These are phyloP conservation scores for Blastobotrys indianensis DNA, from an alignment of 1,139 yeast genomes.

Conservation along the genomic window DNA sequence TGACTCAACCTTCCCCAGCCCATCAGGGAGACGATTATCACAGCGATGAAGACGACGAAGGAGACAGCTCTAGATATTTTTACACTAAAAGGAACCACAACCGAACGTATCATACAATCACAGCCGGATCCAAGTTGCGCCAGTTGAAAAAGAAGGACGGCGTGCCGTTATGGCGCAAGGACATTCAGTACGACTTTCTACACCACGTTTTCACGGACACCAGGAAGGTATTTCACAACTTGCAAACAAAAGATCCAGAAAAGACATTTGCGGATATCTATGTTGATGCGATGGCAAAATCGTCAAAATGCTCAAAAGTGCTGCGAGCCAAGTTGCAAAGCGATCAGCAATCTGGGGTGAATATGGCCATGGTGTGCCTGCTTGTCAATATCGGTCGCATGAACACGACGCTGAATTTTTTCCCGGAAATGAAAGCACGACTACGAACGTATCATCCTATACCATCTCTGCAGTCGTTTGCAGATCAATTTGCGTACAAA, in stretches of 20 bases:
- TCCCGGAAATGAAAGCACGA: constrained; percentile 94
- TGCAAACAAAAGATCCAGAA: constrained; percentile 32
- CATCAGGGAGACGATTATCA: background rate
- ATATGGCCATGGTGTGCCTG: constrained; percentile 77
- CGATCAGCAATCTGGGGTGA: constrained; percentile 52
- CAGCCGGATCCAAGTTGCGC: constrained; percentile 42
- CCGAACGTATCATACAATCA: constrained; percentile 27
- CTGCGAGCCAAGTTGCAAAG: constrained; percentile 73
- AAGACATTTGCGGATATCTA: constrained; percentile 81
- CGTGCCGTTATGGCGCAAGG: constrained; percentile 83
- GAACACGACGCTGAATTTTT: constrained; percentile 93
- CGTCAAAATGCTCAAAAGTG: constrained; percentile 77
- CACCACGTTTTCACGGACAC: constrained; percentile 58
- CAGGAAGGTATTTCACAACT: constrained; percentile 63
- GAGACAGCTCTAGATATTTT: background rate
- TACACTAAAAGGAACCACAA: constrained; percentile 15
- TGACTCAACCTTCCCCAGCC: background rate
- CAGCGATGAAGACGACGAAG: background rate
- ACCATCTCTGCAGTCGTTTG: constrained; percentile 76
- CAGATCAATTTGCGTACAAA: constrained; percentile 47
- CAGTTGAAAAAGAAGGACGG: constrained; percentile 89
- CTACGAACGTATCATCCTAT: constrained; percentile 88
- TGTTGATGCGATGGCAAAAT: constrained; percentile 72
- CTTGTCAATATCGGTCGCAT: constrained; percentile 88
- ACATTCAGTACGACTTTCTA: constrained; percentile 80